phyloP scores from a whole-genome alignment of 129 eudicot species.

The Calendula officinalis region DNA sequence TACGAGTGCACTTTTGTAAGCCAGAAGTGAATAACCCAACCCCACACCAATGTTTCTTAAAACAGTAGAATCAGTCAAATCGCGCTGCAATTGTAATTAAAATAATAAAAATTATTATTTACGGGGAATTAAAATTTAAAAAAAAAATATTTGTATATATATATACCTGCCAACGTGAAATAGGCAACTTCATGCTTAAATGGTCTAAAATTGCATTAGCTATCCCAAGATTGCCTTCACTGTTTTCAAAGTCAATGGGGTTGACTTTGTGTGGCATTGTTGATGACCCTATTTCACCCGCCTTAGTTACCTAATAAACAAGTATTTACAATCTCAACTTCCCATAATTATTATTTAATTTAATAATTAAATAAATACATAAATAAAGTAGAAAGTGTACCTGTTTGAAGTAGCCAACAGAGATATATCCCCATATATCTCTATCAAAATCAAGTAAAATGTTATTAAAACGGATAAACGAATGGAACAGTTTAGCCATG shows the following conservation, averaged over 20 bases:
- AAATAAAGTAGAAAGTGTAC: conserved; percentile 27
- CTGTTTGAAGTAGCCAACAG: conserved; percentile 77
- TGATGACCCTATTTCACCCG: conserved; percentile 93
- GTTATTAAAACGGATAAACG: conserved; percentile 75
- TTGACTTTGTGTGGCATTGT: conserved; percentile 98
- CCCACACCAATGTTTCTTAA: conserved; percentile 80
- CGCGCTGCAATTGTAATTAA: conserved; percentile 47
- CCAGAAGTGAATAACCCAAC: conserved; percentile 74
- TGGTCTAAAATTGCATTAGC: conserved; percentile 77
- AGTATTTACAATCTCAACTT: neutral
- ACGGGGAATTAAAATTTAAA: neutral
- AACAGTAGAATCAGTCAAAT: conserved; percentile 84
- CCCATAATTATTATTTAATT: conserved; percentile 1
- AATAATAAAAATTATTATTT: neutral
- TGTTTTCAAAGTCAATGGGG: conserved; percentile 95
- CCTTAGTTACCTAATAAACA: conserved; percentile 67
- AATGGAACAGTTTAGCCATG: conserved; percentile 89
- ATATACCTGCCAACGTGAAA: conserved; percentile 95
- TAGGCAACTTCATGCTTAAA: conserved; percentile 77
- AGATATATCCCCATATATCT: conserved; percentile 85
- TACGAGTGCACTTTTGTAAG: conserved; percentile 66
- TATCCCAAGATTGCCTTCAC: conserved; percentile 94
- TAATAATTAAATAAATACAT: neutral
- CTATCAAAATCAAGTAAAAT: conserved; percentile 82
- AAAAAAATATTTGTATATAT: no score